Base-by-base conservation (phyloP, 202 grass and related monocot genomes). In the Brachypodium distachyon region DNA sequence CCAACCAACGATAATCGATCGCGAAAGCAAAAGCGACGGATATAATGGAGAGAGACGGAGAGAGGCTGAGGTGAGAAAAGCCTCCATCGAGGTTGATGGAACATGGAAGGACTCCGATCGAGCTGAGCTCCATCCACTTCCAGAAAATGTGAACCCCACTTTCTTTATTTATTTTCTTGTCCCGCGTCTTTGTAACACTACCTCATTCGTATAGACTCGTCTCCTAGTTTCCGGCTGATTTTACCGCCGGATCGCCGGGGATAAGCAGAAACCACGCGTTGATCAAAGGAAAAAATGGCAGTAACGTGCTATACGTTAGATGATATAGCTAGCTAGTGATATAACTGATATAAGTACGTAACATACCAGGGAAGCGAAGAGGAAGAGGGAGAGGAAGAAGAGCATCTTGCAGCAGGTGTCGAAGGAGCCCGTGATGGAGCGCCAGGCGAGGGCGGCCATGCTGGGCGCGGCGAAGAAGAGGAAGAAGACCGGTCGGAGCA, bases 361-460 rank as follows among this genome's bases (percentile, higher is more conserved):
- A n/a, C n/a, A n/a, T 75, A 94, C 94, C 86, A 97, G 65, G 1
- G 94, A 97, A 9, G 72, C 76, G 71, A 97, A 97, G 21, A 94
- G 94, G 84, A 97, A 97, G 44, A 97, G 82, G 0, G 94, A 94
- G 57, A 97, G 86, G 87, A 92, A 97, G 91, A 97, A 97, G 63
- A 97, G 61, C 91, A 97, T 97, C 88, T 92, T 97, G 91, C 86
- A 94, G 55, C 73, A 69, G 37, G 84, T 88, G 67, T 87, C 86
- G 76, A 94, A 97, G 26, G 81, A 82, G n/a, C n/a, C n/a, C 2
- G 62, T 1, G 0, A 97, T 94, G 62, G 91, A 84, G 59, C 71
- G 46, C 94, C 89, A 97, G 0, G 94, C 89, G n/a, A 97, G 87
- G 38, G 91, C 78, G 47, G 95, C 95, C 89, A 94, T 87, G 82